These are phyloP conservation scores for Eucalyptus sp. DNA, from an alignment of 345 rosid genomes.

Conservation along the genomic window DNA sequence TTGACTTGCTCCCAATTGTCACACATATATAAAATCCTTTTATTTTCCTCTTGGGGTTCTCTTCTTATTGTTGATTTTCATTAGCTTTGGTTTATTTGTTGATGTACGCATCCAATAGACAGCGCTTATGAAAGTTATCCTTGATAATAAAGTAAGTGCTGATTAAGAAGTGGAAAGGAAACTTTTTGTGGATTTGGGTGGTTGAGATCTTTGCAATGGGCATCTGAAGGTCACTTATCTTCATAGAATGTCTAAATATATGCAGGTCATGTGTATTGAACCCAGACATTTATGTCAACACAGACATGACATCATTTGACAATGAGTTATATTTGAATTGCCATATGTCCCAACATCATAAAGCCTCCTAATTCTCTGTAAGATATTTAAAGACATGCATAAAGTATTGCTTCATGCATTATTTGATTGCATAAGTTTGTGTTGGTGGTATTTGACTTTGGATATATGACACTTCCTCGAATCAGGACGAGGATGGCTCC, in stretches of 20 bases:
- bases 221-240: not conserved
- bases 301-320: not conserved
- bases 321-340: not conserved
- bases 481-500: conserved; percentile 26
- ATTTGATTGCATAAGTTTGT: not conserved
- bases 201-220: not conserved
- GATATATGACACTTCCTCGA: not conserved
- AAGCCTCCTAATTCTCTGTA: not conserved
- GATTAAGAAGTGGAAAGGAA: not conserved
- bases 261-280: not conserved
- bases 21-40: not conserved
- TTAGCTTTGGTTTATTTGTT: not conserved
- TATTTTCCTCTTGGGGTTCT: not conserved
- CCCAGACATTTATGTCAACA: not conserved
- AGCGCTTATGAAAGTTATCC: not conserved
- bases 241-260: not conserved
- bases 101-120: not conserved
- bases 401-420: not conserved
- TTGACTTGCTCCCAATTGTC: not conserved
- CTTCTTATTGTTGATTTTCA: not conserved
- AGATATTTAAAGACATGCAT: not conserved
- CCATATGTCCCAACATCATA: not conserved
- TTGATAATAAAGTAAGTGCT: not conserved
- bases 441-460: not conserved
- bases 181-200: not conserved